Base-by-base conservation (phyloP, 129 eudicot genomes). In the Logfia minima region DNA sequence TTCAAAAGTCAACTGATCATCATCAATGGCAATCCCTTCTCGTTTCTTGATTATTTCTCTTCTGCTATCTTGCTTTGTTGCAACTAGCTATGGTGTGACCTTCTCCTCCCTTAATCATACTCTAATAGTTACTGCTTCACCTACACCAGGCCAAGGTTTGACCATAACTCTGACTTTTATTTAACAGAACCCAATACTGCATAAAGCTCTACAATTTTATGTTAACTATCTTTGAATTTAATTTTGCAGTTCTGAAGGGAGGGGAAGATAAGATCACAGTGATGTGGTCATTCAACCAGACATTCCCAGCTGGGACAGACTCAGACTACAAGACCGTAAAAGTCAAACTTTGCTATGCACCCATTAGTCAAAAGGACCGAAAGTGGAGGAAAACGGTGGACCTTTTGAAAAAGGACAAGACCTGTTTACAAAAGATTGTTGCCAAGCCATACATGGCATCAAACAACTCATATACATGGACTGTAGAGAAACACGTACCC, bases 341-440 rank as follows among this genome's bases (percentile, higher is more conserved):
- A 63, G 79, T 90, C 60, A 84, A 83, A 71, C 88, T 90, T 35
- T 90, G 96, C 75, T 90, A 85, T n/a, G 90, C 90, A 21, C 87
- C 88, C 13, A 58, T 79, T 17, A 90, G 96, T 77, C 96, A 90
- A 81, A 53, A 75, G 68, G 96, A 90, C 78, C 69, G 96, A 43
- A 82, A 83, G 1, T 90, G 92, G 96, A 87, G 96, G 77, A 86
- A 84, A 77, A 90, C 92, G 0, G 77, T 0, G 1, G 90, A 86
- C 39, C 24, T 74, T 14, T 63, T 90, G 77, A 64, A 39, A 21
- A 90, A 85, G 74, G 96, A 90, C 86, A 90, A 90, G 53, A 90
- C 90, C 8, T 90, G 96, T 82, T 86, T 68, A 61, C 80, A 75
- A 74, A 81, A 76, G 52, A 81, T 90, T 17, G 86, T 64, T 24